Conservation (phyloP, 441 rosid species). For the Arabidopsis hybrid region DNA sequence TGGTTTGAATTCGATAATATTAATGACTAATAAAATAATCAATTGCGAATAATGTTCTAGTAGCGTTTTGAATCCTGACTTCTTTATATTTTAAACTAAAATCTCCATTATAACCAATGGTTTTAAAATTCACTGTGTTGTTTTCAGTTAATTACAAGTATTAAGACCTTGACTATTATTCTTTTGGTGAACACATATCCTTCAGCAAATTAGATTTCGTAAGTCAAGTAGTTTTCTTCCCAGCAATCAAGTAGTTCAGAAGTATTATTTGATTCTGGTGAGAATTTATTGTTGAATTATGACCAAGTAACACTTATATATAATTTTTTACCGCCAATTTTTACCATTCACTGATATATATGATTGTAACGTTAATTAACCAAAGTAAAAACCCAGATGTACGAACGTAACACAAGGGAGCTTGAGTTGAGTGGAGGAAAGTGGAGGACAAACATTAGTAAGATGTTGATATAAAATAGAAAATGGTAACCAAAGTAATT, state of each 20-base stretch:
- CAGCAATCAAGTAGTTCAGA: not conserved
- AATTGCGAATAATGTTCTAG: not conserved
- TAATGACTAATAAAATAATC: not conserved
- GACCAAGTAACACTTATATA: not conserved
- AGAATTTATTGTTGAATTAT: not conserved
- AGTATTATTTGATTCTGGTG: not conserved
- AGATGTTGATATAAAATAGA: conserved; percentile 22
- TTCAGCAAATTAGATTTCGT: not conserved
- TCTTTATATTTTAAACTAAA: not conserved
- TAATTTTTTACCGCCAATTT: not conserved
- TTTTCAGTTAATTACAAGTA: not conserved
- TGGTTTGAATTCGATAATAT: not conserved
- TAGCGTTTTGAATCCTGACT: not conserved
- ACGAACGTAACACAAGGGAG: not conserved
- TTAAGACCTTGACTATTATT: not conserved
- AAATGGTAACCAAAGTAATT: conserved; percentile 4
- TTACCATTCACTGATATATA: too few relatives aligned
- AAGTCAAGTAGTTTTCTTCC: not conserved
- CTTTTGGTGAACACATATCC: conserved; percentile 4
- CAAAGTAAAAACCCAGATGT: not conserved
- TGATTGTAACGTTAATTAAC: not conserved
- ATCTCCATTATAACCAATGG: not conserved
- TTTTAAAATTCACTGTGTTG: not conserved
- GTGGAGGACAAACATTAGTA: conserved; percentile 37
- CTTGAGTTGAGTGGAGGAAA: conserved; percentile 26